Evolutionary conservation across 495 filamentous ascomycete genomes (phyloP), one percentile per base, ranked within the genome.

Genomic region (Oidiodendron maius): DNA sequence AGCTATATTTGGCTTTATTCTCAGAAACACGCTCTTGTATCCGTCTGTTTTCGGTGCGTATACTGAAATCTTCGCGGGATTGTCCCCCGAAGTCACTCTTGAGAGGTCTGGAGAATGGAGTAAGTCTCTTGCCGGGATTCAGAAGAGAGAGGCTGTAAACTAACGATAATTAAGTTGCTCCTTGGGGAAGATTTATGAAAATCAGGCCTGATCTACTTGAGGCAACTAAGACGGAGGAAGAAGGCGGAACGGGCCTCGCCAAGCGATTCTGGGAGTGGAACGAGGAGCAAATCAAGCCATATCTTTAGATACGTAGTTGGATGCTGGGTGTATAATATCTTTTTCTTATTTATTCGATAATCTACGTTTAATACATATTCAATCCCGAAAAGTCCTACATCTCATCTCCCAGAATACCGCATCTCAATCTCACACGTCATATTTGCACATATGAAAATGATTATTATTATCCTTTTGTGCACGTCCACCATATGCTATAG

Each of bases 251-350:
- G 4, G 70, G 65, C 6, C 38, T 62, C 36, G 65, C 59, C 0
- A 48, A 55, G 35, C 62, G 61, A 28, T 72, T 67, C 45, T 70
- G 65, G 62, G 56, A 68, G 21, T 73, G 67, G 69, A 59, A 56
- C 21, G 60, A 68, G 38, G 63, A 70, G 44, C 62, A 72, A 49
- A 57, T 67, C n/a, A 61, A 61, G 37, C 35, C 21, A 15, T 48
- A 40, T 17, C 2, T 17, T 9, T 48, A 20, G 41, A 37, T 17
- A 5, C 18, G 13, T 37, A 13, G n/a, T 37, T 15, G 4, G 5
- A n/a, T 4, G 4, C 65, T 59, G n/a, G n/a, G n/a, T n/a, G n/a
- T n/a, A n/a, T n/a, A n/a, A n/a, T n/a, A n/a, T n/a, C n/a, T n/a
- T n/a, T n/a, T n/a, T n/a, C n/a, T n/a, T n/a, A n/a, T n/a, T n/a